A percentile compares a stretch with the other conserved stretches of the same genome.
phyloP scores from a whole-genome alignment of 163 green algal species.

The Prototheca stagnorum region DNA sequence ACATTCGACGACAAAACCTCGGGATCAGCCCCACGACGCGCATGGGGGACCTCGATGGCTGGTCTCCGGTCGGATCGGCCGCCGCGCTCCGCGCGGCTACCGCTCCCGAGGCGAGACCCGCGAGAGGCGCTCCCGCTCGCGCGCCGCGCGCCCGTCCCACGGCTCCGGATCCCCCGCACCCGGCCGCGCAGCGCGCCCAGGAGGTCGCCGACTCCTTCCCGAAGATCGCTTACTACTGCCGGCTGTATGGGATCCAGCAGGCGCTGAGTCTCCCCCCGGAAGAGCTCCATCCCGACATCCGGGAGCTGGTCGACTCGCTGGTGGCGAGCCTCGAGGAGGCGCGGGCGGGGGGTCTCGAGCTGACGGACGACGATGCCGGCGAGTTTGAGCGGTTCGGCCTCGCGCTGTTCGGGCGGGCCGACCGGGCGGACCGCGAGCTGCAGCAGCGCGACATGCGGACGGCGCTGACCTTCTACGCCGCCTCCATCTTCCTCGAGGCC shows the following conservation, averaged over 20 bases:
- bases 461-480: slow-evolving; percentile 63
- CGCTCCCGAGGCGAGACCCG: too few relatives aligned
- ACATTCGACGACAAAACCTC: too few relatives aligned
- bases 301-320: slow-evolving; percentile 25
- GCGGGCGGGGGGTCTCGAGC: too few relatives aligned
- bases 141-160: too few relatives aligned
- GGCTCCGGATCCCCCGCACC: too few relatives aligned
- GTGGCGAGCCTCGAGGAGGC: slow-evolving; percentile 32
- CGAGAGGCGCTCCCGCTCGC: too few relatives aligned
- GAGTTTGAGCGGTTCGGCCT: slow-evolving; percentile 58
- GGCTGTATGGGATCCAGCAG: slow-evolving; percentile 51
- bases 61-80: background rate
- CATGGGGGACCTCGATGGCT: background rate
- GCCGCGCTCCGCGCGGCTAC: background rate
- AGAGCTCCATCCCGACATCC: slow-evolving; percentile 17
- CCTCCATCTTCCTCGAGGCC: slow-evolving; percentile 59
- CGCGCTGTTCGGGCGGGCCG: slow-evolving; percentile 52
- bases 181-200: slow-evolving; percentile 54
- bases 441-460: slow-evolving; percentile 44
- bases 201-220: slow-evolving; percentile 60
- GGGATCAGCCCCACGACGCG: too few relatives aligned
- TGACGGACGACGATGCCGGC: slow-evolving; percentile 13
- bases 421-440: slow-evolving; percentile 53
- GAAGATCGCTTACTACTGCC: slow-evolving; percentile 76
- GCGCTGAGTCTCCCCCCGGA: slow-evolving; percentile 21